Evolutionary conservation across 345 rosid genomes (phyloP), one percentile per base, ranked within the genome.

Genomic region (Mallotus nudiflorus): DNA sequence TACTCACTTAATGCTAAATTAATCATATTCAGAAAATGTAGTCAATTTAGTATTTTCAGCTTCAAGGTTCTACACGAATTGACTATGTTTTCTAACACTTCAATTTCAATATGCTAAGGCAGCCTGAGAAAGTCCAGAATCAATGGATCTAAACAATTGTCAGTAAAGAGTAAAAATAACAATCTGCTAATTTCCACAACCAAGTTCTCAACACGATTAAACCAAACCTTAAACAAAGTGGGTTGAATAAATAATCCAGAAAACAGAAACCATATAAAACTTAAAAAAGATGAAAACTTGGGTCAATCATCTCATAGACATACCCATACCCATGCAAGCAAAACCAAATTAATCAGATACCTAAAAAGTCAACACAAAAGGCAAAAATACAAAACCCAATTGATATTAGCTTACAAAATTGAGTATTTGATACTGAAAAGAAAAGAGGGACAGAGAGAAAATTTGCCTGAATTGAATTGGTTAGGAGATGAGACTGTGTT

Each of bases 401-500:
- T 27, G 15, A 24, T 20, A 58, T 33, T 58, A 6, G 4, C 59
- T 25, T 9, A 54, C 5, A 3, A 29, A 39, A 31, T 7, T 57
- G 3, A 16, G 22, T 29, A 18, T 29, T 27, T 35, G 27, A 58
- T 31, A 31, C n/a, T 14, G 5, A 15, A 42, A 57, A 51, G 27
- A 57, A 51, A n/a, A 18, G 55, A 53, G 39, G 42, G 66, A 20
- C 35, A 48, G 48, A 4, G 6, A 28, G n/a, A 65, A 16, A 62
- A 39, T 6, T n/a, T 22, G 39, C 97, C 97, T 78, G 96, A 72
- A 69, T 44, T 56, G 78, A 79, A 66, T 9, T 73, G 82, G 71
- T 73, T 72, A 29, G 89, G 69, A 57, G 88, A 85, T 60, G 88
- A 85, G 53, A 77, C 50, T 1, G 62, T 55, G 31, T 68, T 59